Percentiles rank a stretch among this genome's conserved stretches.
Conservation (phyloP, 2,329 filamentous ascomycete species). For the Dactylellina haptotyla region DNA sequence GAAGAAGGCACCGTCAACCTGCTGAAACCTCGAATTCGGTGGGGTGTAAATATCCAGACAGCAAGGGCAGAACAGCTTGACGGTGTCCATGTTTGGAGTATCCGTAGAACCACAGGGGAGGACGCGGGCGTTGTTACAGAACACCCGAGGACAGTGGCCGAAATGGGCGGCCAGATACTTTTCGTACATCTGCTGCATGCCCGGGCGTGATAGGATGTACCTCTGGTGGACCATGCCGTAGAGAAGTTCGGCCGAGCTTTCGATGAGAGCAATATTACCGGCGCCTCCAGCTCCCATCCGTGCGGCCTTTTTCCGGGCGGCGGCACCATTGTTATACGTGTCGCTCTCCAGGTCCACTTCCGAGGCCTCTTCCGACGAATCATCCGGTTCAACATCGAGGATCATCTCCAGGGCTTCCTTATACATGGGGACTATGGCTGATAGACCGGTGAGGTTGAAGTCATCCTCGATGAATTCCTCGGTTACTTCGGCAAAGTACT, state of each 20-base stretch:
- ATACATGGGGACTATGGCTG: slow-evolving; percentile 97
- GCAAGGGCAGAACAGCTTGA: slow-evolving; percentile 97
- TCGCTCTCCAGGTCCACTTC: slow-evolving; percentile 66
- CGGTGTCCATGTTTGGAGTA: slow-evolving; percentile 93
- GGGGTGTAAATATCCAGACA: slow-evolving; percentile 98
- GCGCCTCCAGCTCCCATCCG: slow-evolving; percentile 67
- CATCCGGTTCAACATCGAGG: slow-evolving; percentile 95
- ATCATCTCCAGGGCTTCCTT: slow-evolving; percentile 99
- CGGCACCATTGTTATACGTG: slow-evolving; percentile 57
- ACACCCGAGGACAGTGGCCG: slow-evolving; percentile 88
- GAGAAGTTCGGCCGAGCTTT: slow-evolving; percentile 96
- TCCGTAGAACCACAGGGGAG: slow-evolving; percentile 93
- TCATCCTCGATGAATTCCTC: slow-evolving; percentile 99
- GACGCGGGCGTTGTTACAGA: slow-evolving; percentile 88
- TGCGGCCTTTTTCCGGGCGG: slow-evolving; percentile 66
- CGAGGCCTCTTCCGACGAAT: slow-evolving; percentile 86
- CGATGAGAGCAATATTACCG: slow-evolving; percentile 77
- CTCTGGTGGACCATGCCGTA: slow-evolving; percentile 98
- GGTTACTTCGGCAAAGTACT: slow-evolving; percentile 98
- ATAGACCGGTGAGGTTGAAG: slow-evolving; percentile 96
- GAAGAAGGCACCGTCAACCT: slow-evolving; percentile 97
- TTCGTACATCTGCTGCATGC: slow-evolving; percentile 99
- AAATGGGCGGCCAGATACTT: slow-evolving; percentile 99
- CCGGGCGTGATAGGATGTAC: slow-evolving; percentile 94
- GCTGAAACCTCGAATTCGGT: slow-evolving; percentile 96